Evolutionary conservation across 1,284 basidiomycete species (phyloP).

Genomic region (Ustilago curta): DNA sequence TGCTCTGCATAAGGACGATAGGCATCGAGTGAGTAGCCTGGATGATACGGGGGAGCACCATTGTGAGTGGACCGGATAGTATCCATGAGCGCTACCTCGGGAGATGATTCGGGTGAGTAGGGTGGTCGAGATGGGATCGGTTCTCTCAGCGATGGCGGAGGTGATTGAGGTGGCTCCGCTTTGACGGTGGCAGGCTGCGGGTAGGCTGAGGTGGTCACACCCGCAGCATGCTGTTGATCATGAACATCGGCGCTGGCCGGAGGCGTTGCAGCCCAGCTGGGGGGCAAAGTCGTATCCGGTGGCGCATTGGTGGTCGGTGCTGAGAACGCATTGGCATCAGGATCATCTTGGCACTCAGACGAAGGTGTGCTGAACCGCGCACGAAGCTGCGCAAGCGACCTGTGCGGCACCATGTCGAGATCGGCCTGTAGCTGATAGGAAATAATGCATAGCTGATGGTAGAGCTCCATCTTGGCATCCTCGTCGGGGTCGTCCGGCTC

Average conservation of each 20-base stretch:
- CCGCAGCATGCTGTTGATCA: background rate
- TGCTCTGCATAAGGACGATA: background rate
- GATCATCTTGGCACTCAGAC: slow-evolving; percentile 8
- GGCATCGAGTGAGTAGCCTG: slow-evolving; percentile 2
- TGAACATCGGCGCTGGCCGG: background rate
- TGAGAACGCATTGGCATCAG: slow-evolving; percentile 3
- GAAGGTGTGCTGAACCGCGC: slow-evolving; percentile 32
- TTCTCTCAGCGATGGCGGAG: slow-evolving; percentile 13
- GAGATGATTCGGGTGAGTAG: slow-evolving; percentile 47
- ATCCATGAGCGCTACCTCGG: slow-evolving; percentile 41
- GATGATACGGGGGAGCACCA: background rate
- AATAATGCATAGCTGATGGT: slow-evolving; percentile 47
- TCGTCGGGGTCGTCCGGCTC: slow-evolving; percentile 38
- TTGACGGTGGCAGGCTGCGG: slow-evolving; percentile 19
- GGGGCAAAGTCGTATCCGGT: background rate
- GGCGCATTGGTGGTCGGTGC: background rate
- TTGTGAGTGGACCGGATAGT: slow-evolving; percentile 14
- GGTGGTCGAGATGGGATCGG: background rate
- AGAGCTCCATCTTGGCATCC: slow-evolving; percentile 40
- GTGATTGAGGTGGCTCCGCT: slow-evolving; percentile 28
- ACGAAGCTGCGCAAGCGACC: slow-evolving; percentile 31
- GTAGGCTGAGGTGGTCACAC: background rate
- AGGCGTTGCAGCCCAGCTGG: slow-evolving; percentile 16
- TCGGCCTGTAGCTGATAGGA: slow-evolving; percentile 50
- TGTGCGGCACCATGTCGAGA: slow-evolving; percentile 46